phyloP scores from a whole-genome alignment of 768 basidiomycete genomes.

The Daedaleopsis nitida region DNA sequence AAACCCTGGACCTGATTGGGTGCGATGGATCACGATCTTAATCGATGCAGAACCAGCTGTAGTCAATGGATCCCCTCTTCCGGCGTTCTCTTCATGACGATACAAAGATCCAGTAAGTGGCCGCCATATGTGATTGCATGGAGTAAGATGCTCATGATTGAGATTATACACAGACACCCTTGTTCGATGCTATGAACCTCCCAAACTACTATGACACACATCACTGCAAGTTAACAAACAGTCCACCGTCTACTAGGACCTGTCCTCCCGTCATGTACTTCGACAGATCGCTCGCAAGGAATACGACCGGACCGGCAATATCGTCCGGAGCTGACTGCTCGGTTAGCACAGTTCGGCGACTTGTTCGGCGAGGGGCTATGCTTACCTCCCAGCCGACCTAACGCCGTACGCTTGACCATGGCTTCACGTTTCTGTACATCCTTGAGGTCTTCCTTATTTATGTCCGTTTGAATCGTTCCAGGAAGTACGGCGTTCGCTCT shows the following conservation, averaged over 20 bases:
- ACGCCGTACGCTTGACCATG: constrained; percentile 64
- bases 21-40: constrained; percentile 54
- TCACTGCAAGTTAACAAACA: constrained; percentile 74
- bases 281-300: constrained; percentile 71
- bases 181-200: no score
- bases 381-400: constrained; percentile 67
- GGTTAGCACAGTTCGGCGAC: background rate
- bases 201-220: background rate
- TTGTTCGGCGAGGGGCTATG: background rate
- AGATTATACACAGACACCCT: no score
- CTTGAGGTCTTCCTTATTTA: constrained; percentile 75
- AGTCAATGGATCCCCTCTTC: constrained; percentile 45
- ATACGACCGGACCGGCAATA: constrained; percentile 73
- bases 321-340: constrained; percentile 56
- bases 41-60: constrained; percentile 57
- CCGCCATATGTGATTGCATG: background rate
- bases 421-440: constrained; percentile 58
- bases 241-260: constrained; percentile 70
- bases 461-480: constrained; percentile 76
- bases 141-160: background rate
- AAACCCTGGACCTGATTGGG: constrained; percentile 54
- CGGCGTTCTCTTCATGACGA: constrained; percentile 15
- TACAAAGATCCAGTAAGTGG: background rate
- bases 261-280: constrained; percentile 70
- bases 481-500: constrained; percentile 74